phyloP scores from a whole-genome alignment of 2,329 filamentous ascomycete species.

The Penicillium sp. region DNA sequence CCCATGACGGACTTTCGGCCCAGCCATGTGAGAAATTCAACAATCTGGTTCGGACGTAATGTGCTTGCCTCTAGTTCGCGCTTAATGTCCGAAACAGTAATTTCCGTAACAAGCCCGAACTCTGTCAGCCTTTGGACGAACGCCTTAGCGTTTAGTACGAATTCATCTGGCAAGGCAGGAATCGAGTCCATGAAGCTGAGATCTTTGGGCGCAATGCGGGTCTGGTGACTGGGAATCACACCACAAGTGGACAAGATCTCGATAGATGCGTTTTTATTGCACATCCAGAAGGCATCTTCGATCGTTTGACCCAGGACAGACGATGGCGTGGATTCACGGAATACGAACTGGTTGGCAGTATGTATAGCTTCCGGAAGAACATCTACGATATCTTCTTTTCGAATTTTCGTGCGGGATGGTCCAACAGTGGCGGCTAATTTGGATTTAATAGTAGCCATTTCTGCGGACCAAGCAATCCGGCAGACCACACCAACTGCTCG shows the following conservation, averaged over 20 bases:
- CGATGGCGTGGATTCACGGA: constrained; percentile 85
- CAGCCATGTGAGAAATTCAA: constrained; percentile 82
- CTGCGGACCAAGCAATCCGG: constrained; percentile 79
- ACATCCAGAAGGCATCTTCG: constrained; percentile 95
- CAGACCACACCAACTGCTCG: constrained; percentile 87
- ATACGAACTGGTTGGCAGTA: constrained; percentile 82
- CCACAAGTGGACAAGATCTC: constrained; percentile 87
- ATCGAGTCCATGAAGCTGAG: constrained; percentile 83
- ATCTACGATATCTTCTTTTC: constrained; percentile 61
- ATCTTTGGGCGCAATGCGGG: constrained; percentile 71
- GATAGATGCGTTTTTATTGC: constrained; percentile 75
- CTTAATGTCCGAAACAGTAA: constrained; percentile 83
- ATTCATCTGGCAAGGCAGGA: constrained; percentile 74
- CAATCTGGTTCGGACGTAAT: constrained; percentile 72
- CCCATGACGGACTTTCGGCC: constrained; percentile 68
- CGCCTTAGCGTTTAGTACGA: constrained; percentile 63
- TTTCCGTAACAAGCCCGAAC: constrained; percentile 80
- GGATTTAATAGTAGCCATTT: constrained; percentile 73
- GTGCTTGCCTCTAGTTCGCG: constrained; percentile 79
- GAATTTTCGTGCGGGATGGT: constrained; percentile 49
- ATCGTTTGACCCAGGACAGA: constrained; percentile 79
- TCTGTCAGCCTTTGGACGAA: constrained; percentile 80
- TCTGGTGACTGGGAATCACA: constrained; percentile 76
- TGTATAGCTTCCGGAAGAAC: constrained; percentile 79
- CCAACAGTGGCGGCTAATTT: constrained; percentile 51